Base-by-base conservation (phyloP, 1,139 yeast genomes). In the Blastobotrys ciferrii region DNA sequence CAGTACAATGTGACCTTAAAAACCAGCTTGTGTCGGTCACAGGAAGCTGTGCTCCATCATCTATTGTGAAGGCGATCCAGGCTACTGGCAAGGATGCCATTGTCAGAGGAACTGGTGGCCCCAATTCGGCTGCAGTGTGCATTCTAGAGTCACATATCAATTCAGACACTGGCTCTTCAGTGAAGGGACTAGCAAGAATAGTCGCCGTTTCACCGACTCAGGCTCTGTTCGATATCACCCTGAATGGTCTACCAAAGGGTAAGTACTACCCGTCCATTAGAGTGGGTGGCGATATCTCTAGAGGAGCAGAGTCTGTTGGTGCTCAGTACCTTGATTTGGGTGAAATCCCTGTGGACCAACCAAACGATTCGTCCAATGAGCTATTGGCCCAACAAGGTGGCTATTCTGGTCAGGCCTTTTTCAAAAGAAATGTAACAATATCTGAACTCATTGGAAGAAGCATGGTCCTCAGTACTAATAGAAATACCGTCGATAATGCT, bases 81-180 rank as follows among this genome's bases (percentile, higher is more conserved):
- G 60, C 63, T 1, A 81, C 82, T 2, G 97, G 97, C 1, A 79
- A 81, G 57, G 97, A 91, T 63, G 96, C 96, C 7, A 87, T 91
- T 55, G 84, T 91, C 32, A 75, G 98, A 53, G 98, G 98, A 4
- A 81, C 96, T 0, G 98, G 98, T 1, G 74, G 74, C 48, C 84
- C 95, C 17, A 84, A 91, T 63, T 79, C 91, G 20, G 96, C 97
- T 0, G 97, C 96, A 0, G 98, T 91, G 28, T 82, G 95, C 56
- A 91, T 91, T 43, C 69, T 91, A 50, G 98, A 92, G 63, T 77
- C 86, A 14, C 85, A 84, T 60, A 80, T 74, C 50, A 64, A 69
- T 1, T 68, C 70, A 45, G 81, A 81, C 54, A 55, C 55, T 30
- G 56, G 57, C 20, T 76, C 77, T 47, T 87, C 94, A 0, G 95